Conservation (phyloP, 768 basidiomycete species). For the Suillus clintonianus region DNA sequence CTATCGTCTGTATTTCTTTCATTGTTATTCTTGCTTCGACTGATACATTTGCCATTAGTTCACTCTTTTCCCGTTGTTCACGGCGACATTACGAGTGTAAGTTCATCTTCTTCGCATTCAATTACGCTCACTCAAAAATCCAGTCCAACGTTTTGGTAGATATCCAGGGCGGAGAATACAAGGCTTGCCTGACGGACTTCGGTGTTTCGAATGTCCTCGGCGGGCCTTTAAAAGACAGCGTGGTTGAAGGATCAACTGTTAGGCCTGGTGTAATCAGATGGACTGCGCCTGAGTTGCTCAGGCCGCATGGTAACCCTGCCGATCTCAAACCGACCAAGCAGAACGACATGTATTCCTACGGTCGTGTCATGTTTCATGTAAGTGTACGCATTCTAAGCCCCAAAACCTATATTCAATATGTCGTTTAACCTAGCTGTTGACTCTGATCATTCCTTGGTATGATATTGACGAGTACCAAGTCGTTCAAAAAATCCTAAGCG, state of each 20-base stretch:
- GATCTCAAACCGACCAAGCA: constrained; percentile 22
- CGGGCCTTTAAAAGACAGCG: constrained; percentile 11
- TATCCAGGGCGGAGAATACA: constrained; percentile 25
- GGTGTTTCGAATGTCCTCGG: constrained; percentile 40
- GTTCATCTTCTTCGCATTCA: background rate
- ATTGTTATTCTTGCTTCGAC: background rate
- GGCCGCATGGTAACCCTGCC: background rate
- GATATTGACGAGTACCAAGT: background rate
- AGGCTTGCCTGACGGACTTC: constrained; percentile 42
- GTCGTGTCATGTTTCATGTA: constrained; percentile 18
- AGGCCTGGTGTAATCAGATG: constrained; percentile 39
- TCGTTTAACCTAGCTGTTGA: background rate
- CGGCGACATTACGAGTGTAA: constrained; percentile 4
- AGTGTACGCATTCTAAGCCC: background rate
- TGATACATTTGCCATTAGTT: background rate
- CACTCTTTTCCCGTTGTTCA: background rate
- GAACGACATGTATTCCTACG: constrained; percentile 43
- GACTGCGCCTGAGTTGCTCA: constrained; percentile 41
- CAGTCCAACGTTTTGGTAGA: constrained; percentile 46
- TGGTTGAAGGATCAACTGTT: background rate
- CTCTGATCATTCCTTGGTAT: background rate
- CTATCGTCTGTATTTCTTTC: background rate
- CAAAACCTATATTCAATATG: background rate
- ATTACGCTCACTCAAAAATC: background rate
- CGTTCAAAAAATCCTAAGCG: background rate